A percentile compares a stretch with the other conserved stretches of the same genome.
Evolutionary conservation across 2,329 filamentous ascomycete genomes (phyloP).

Genomic region (Fusarium nisikadoi): DNA sequence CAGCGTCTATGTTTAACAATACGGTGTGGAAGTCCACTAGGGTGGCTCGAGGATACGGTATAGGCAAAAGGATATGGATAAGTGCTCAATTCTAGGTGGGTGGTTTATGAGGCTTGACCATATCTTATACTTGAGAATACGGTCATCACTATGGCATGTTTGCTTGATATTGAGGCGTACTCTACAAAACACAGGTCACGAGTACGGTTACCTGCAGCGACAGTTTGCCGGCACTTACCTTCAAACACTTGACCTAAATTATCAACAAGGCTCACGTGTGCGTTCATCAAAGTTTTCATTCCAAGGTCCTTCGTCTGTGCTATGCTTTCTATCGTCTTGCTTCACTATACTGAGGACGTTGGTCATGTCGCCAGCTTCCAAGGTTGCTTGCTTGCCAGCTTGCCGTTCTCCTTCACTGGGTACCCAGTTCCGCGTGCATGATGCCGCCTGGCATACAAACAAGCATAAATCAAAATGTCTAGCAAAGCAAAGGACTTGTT

Average conservation of each 20-base stretch:
- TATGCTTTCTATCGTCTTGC: conserved; percentile 14
- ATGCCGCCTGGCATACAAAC: conserved; percentile 18
- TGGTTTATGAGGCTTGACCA: neutral
- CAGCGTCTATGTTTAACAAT: neutral
- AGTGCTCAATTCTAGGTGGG: neutral
- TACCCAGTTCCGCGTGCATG: conserved; percentile 3
- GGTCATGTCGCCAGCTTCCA: conserved; percentile 8
- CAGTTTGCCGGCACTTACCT: conserved; percentile 30
- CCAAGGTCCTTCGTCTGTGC: conserved; percentile 7
- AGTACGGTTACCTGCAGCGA: conserved; percentile 34
- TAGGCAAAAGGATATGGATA: neutral
- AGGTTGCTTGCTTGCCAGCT: conserved; percentile 2
- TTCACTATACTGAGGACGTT: neutral
- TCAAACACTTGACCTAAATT: neutral
- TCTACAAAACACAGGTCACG: conserved; percentile 9
- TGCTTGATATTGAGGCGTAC: conserved; percentile 1
- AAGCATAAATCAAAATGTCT: conserved; percentile 14
- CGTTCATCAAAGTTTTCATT: conserved; percentile 18
- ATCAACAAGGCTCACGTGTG: neutral
- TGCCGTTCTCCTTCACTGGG: neutral
- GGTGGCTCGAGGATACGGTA: conserved; percentile 1
- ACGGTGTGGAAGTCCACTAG: neutral
- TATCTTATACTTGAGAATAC: conserved; percentile 1
- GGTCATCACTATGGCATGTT: conserved; percentile 7
- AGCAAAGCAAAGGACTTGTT: conserved; percentile 13